Percentiles rank a stretch among this genome's conserved stretches.
Evolutionary conservation across 1,139 yeast genomes (phyloP).

Genomic region (Scheffersomyces illinoinensis): DNA sequence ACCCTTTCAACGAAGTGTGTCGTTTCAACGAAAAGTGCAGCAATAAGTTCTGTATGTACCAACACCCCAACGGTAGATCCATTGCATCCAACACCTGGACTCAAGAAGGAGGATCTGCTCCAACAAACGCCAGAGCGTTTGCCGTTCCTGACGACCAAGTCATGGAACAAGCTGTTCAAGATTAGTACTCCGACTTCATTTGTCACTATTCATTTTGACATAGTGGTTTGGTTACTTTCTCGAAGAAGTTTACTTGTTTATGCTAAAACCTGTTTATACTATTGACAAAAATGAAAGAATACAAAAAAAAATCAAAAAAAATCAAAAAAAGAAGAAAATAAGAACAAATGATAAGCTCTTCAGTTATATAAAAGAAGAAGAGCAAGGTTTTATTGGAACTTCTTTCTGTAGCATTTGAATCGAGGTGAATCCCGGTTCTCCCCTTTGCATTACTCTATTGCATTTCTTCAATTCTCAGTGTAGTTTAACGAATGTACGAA

Average conservation of each 20-base stretch:
- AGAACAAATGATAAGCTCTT: not conserved
- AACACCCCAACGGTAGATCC: conserved; percentile 76
- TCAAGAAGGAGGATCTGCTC: conserved; percentile 9
- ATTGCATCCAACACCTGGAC: conserved; percentile 45
- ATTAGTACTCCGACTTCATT: conserved; percentile 12
- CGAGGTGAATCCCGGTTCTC: not conserved
- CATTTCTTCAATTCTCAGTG: not conserved
- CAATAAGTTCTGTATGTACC: conserved; percentile 66
- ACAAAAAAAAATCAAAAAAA: not conserved
- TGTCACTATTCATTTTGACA: not conserved
- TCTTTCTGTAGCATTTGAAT: not conserved
- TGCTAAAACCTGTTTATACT: not conserved
- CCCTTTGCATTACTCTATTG: not conserved
- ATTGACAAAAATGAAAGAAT: not conserved
- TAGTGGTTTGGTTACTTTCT: not conserved
- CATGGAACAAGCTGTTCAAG: conserved; percentile 66
- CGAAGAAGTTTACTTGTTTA: not conserved
- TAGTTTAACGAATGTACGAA: not conserved
- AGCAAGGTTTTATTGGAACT: not conserved
- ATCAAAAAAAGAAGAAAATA: not conserved
- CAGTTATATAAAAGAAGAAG: not conserved
- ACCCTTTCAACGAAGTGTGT: conserved; percentile 77
- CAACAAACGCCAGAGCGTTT: conserved; percentile 61
- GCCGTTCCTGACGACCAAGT: conserved; percentile 79
- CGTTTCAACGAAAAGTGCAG: conserved; percentile 76